Conservation (phyloP, 78 protist genomes). For the Blattamonas nauphoetae region DNA sequence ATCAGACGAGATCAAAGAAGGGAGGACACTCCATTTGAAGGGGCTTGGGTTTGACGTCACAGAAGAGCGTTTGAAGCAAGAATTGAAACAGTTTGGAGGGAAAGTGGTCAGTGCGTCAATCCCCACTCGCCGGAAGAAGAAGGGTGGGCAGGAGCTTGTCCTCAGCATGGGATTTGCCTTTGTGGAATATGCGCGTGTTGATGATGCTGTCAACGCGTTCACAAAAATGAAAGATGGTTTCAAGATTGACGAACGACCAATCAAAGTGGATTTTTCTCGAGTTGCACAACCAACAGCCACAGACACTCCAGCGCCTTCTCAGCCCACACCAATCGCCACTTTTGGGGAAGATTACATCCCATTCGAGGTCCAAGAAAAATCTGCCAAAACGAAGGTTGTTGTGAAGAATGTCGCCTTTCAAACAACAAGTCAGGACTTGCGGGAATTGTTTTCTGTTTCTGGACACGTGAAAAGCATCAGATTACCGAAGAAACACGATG, state of each 20-base stretch:
- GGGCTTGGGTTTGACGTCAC: background rate
- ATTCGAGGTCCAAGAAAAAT: background rate
- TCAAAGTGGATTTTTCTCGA: constrained; percentile 8
- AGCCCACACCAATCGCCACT: background rate
- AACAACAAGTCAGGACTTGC: constrained; percentile 28
- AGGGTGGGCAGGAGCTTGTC: background rate
- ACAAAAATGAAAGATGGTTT: background rate
- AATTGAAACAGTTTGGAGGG: background rate
- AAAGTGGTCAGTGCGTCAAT: background rate
- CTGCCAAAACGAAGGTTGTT: constrained; percentile 16
- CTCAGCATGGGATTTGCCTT: constrained; percentile 20
- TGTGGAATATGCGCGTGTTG: background rate
- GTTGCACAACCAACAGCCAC: background rate
- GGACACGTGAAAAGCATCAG: constrained; percentile 28
- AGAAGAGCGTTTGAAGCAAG: background rate
- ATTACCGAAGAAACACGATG: constrained; percentile 24
- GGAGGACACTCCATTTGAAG: background rate
- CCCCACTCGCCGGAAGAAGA: background rate
- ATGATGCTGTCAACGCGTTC: background rate
- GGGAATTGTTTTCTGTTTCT: constrained; percentile 2
- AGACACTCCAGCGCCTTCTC: background rate
- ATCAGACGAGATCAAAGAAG: background rate
- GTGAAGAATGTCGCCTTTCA: constrained; percentile 33
- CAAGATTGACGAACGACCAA: constrained; percentile 8
- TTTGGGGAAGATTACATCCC: background rate